Conservation (phyloP, 768 basidiomycete species). For the Dioszegia crocea region DNA sequence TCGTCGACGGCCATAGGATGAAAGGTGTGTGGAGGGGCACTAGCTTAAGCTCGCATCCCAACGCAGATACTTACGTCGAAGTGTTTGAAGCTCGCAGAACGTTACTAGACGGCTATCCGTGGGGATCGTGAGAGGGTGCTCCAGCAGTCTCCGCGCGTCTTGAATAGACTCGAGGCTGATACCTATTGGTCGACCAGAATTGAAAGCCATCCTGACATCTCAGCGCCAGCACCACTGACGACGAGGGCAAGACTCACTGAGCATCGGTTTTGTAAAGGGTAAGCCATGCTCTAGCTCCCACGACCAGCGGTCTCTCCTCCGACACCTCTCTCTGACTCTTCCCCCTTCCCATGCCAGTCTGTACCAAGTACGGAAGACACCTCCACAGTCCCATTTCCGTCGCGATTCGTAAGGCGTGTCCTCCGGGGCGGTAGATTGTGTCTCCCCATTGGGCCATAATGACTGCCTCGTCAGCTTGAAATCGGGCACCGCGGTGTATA, state of each 20-base stretch:
- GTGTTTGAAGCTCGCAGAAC: conserved; percentile 23
- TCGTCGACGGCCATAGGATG: conserved; percentile 18
- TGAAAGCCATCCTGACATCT: conserved; percentile 25
- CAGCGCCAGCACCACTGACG: not conserved
- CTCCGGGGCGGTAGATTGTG: conserved; percentile 37
- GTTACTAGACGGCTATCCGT: conserved; percentile 30
- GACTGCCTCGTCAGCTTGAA: conserved; percentile 20
- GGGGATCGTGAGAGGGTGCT: conserved; percentile 16
- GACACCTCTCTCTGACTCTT: conserved; percentile 27
- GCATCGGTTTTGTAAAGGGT: conserved; percentile 36
- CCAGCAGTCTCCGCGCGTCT: conserved; percentile 11
- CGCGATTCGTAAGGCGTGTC: conserved; percentile 37
- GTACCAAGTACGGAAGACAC: conserved; percentile 28
- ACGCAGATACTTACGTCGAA: conserved; percentile 8
- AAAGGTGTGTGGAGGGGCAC: conserved; percentile 33
- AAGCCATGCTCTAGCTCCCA: conserved; percentile 38
- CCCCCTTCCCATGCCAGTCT: conserved; percentile 32
- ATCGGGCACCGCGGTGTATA: not conserved
- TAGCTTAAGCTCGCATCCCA: not conserved
- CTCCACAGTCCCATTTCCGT: conserved; percentile 36
- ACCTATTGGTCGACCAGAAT: conserved; percentile 14
- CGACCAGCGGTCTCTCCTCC: conserved; percentile 30
- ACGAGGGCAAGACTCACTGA: conserved; percentile 21
- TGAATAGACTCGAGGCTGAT: conserved; percentile 6
- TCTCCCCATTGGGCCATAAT: conserved; percentile 41